Evolutionary conservation across 140 eudicot species (phyloP), one percentile per base, ranked within the genome.

Genomic region (Erigeron philadelphicus): DNA sequence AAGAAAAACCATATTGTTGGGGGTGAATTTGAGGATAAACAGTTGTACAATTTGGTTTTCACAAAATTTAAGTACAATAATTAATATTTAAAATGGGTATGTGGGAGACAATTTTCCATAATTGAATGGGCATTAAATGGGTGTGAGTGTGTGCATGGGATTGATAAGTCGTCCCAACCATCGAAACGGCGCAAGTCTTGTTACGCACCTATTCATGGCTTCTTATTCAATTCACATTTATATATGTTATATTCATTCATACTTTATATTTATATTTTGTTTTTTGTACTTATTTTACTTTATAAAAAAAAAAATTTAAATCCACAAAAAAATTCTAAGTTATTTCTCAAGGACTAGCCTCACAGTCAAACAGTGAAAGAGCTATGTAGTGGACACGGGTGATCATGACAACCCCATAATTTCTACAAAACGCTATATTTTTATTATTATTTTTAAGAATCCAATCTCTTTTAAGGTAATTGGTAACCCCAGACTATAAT

Each of bases 141-240:
- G 69, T 57, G 74, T 73, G 58, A n/a, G 61, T 15, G 46, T 35
- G 13, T 63, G 71, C 71, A 38, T 73, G 71, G 60, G 63, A 49
- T 58, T n/a, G 63, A 55, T 49, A 56, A 61, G 71, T 70, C 61
- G 67, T 61, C 80, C 56, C 81, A 72, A 71, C 81, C 76, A 70
- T 63, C 81, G 72, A 76, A 76, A 76, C 81, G 81, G 72, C 81
- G 81, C 76, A 76, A 76, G 68, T 76, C 81, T 70, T 67, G 79
- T 67, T 75, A 67, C 74, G 77, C 63, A 61, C 25, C 50, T 48
- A 61, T 61, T 67, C 68, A 75, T 75, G 63, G 40, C 60, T n/a
- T 23, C 42, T 31, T 66, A 75, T 61, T 66, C 3, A 9, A 15
- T 31, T 49, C 67, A 69, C 19, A 16, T 23, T 48, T 64, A 45